Evolutionary conservation across 176 grass and related monocot genomes (phyloP).

Genomic region (Bothriochloa decipiens): DNA sequence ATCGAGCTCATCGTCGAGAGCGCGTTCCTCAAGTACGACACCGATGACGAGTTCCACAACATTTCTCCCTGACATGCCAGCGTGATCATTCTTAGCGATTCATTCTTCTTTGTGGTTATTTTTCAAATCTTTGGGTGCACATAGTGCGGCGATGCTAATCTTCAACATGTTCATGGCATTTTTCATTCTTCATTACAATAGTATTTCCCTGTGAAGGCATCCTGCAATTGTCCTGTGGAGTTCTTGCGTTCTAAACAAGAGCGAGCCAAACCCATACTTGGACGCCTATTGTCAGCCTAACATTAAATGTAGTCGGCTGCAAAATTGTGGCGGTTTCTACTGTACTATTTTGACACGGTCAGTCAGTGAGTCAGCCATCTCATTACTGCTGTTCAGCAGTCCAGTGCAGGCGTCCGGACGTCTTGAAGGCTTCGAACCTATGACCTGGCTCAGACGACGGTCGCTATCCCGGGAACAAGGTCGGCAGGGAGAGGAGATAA

Average conservation of each 20-base stretch:
- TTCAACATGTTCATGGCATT: slow-evolving; percentile 41
- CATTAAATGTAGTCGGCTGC: not conserved
- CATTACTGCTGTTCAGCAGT: not conserved
- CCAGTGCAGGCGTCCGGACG: not conserved
- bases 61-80: slow-evolving; percentile 9
- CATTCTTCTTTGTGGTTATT: not conserved
- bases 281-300: not conserved
- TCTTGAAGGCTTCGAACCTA: slow-evolving; percentile 41
- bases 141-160: not conserved
- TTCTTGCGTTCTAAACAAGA: not conserved
- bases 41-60: slow-evolving; percentile 43
- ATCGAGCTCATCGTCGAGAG: slow-evolving; percentile 55
- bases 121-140: not conserved
- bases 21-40: slow-evolving; percentile 29
- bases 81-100: not conserved
- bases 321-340: not conserved
- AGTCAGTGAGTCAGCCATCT: not conserved
- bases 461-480: slow-evolving; percentile 23
- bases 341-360: not conserved
- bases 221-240: not conserved
- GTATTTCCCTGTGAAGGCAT: not conserved
- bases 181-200: not conserved
- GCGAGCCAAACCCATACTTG: not conserved
- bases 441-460: slow-evolving; percentile 31
- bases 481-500: slow-evolving; percentile 13